Evolutionary conservation across 2,329 filamentous ascomycete genomes (phyloP), one percentile per base, ranked within the genome.

Genomic region (Myrmaecium sp.): DNA sequence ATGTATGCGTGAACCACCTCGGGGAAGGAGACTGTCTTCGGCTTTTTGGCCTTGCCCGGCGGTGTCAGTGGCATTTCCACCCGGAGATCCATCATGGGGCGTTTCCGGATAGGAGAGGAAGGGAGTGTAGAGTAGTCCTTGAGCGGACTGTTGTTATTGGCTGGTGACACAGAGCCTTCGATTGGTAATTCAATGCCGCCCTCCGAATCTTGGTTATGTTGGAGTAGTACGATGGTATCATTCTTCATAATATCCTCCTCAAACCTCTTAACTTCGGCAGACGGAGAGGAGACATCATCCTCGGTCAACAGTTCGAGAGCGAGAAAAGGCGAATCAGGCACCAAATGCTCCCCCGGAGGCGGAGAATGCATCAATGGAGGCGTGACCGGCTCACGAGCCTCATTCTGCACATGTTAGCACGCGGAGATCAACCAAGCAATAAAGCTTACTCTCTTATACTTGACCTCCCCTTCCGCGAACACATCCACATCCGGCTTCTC

Each of bases 331-430:
- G 29, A 22, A 13, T 25, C 25, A 4, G 54, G 52, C 21, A 52
- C 31, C 19, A 51, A 50, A 4, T 52, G 55, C 22, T 38, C 46
- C 15, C 42, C 27, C 5, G 47, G 38, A 14, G 57, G 58, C 15
- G 57, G 55, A 3, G 53, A 29, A 11, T 60, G 57, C 11, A 64
- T 44, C 6, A 66, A 36, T 4, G 58, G 58, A n/a, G 61, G 61
- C 2, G 58, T 57, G n/a, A 61, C 7, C 10, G 46, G 45, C 17
- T 43, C 40, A 4, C 37, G 20, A 15, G 25, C 34, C 21, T 29
- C 26, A 14, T 44, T 42, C 54, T 57, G 24, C 3, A 19, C 4
- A 3, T 12, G 16, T 39, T 14, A 47, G 47, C 27, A 39, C 18
- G 20, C n/a, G 5, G 17, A 2, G 14, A 9, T 18, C 6, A 14